Evolutionary conservation across 768 basidiomycete genomes (phyloP), one percentile per base, ranked within the genome.

Genomic region (Tremella fuciformis): DNA sequence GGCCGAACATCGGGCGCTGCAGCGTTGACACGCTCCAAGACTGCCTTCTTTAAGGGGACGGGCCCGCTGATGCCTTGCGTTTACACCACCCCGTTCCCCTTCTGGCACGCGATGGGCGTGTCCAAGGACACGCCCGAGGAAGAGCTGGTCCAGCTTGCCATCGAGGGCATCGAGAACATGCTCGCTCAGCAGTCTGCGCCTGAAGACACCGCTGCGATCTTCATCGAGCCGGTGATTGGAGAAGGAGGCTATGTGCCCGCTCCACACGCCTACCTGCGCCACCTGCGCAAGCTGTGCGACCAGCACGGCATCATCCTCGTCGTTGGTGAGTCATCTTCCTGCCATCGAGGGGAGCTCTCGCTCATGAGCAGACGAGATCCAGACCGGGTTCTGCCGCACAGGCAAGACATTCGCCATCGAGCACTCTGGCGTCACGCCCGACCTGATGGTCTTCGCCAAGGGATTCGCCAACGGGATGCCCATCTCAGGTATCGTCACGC

Each of bases 181-280:
- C 78, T 87, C 58, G 79, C 80, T 52, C 93, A 97, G 76, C 89
- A 92, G 76, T 86, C 86, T 2, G 82, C 87, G 0, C 89, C 92
- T 0, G 76, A 79, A 3, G 93, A 97, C 74, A 94, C 92, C 0
- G 91, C 93, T 0, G 93, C 92, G 16, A 86, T 97, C 70, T 79
- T 98, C 63, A 76, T 98, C 37, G 94, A 98, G 80, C 89, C 94
- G 42, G 87, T 97, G 0, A 81, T 97, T 26, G 93, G 92, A 22
- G 94, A 97, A 77, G 94, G 94, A 25, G 94, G 94, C 1, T 97
- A 98, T 76, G 87, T 96, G 11, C 86, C 89, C 24, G 90, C 94
- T 0, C 89, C 91, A 0, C 71, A 83, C 0, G 83, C 84, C 22
- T 98, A 88, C 80, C 77, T 98, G 60, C 81, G 83, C 44, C 89